Conservation (phyloP, 805 yeast genomes). For the Candida schatavii region DNA sequence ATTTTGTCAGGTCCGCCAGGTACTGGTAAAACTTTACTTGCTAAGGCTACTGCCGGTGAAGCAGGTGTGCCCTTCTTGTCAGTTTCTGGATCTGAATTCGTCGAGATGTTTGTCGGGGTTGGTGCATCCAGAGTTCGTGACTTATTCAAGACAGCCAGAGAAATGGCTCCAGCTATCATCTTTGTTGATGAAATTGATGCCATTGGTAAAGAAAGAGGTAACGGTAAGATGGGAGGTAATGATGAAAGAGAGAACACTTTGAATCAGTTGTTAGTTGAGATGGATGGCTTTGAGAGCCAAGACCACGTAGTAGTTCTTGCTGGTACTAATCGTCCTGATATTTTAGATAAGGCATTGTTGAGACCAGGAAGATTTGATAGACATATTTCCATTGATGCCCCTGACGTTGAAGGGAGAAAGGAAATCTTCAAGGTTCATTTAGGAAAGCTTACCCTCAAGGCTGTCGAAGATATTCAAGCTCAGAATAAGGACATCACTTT, state of each 20-base stretch:
- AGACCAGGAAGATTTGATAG: constrained; percentile 96
- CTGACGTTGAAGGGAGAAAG: constrained; percentile 86
- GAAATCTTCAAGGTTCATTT: constrained; percentile 83
- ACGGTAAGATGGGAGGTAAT: constrained; percentile 74
- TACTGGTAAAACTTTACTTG: constrained; percentile 90
- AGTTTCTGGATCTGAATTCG: constrained; percentile 91
- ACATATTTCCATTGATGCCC: constrained; percentile 81
- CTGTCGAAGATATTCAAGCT: constrained; percentile 36
- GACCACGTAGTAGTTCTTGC: constrained; percentile 93
- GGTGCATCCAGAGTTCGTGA: constrained; percentile 96
- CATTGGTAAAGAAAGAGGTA: constrained; percentile 80
- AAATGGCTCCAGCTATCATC: constrained; percentile 85
- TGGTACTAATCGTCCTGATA: constrained; percentile 92
- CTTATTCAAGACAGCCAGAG: constrained; percentile 83
- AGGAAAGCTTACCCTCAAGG: constrained; percentile 50
- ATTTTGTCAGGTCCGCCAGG: constrained; percentile 95
- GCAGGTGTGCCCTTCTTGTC: constrained; percentile 92
- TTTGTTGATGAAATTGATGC: constrained; percentile 96
- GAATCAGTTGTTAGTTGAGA: constrained; percentile 88
- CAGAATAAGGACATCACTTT: constrained; percentile 37
- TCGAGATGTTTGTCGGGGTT: constrained; percentile 97
- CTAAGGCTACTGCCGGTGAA: constrained; percentile 96
- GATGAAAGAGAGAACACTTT: constrained; percentile 93
- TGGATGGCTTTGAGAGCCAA: constrained; percentile 89
- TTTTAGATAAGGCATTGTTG: constrained; percentile 81